Evolutionary conservation across 345 rosid species (phyloP).

Genomic region (Citrus mangshanensis): DNA sequence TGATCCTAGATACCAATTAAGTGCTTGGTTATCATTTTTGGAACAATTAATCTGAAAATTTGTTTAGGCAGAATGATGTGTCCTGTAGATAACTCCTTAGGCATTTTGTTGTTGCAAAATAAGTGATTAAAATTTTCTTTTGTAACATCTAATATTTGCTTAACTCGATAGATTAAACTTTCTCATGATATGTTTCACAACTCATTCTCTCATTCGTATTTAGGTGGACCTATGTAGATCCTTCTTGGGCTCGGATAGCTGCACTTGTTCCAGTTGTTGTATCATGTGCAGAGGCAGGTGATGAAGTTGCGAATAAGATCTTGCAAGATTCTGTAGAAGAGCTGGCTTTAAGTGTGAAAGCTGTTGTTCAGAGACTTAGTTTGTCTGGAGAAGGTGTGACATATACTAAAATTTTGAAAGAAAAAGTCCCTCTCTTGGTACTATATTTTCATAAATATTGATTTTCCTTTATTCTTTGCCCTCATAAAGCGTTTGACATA

Average conservation of each 20-base stretch:
- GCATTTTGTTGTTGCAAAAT: neutral
- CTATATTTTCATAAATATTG: neutral
- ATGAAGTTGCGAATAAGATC: constrained; percentile 57
- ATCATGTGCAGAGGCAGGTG: constrained; percentile 73
- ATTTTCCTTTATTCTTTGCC: neutral
- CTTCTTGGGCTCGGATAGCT: constrained; percentile 83
- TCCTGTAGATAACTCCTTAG: neutral
- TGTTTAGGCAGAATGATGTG: neutral
- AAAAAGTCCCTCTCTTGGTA: neutral
- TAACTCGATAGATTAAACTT: neutral
- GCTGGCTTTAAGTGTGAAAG: constrained; percentile 70
- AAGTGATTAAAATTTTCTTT: neutral
- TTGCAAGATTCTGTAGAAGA: constrained; percentile 56
- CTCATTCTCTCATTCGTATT: constrained; percentile 5
- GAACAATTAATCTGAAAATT: neutral
- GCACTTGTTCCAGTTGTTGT: constrained; percentile 74
- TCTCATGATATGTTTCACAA: constrained; percentile 6
- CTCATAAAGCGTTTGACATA: neutral
- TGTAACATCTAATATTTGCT: neutral
- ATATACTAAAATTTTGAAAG: neutral
- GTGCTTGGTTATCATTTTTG: neutral
- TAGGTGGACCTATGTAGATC: constrained; percentile 82
- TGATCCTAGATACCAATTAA: neutral
- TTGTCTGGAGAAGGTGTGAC: constrained; percentile 59
- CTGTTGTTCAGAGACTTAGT: constrained; percentile 62